Percentiles rank a stretch among this genome's conserved stretches.
Conservation (phyloP, 2,329 filamentous ascomycete species). For the Fusarium tjaetaba region DNA sequence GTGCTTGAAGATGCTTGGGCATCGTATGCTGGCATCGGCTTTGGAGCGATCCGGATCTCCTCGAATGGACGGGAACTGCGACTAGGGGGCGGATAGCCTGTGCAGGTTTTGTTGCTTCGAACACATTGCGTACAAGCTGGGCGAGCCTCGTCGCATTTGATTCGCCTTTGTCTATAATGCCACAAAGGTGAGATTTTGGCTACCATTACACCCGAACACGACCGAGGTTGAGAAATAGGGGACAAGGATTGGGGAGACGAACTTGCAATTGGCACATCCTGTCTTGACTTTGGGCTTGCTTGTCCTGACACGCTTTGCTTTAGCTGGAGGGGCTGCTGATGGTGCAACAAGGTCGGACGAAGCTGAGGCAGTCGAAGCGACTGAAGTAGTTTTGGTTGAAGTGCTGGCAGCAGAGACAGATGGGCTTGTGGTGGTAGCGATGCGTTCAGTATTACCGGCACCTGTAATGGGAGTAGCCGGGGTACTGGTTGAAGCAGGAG, state of each 20-base stretch:
- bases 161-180: constrained; percentile 63
- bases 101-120: constrained; percentile 66
- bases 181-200: constrained; percentile 34
- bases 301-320: constrained; percentile 57
- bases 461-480: constrained; percentile 24
- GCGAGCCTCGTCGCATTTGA: constrained; percentile 73
- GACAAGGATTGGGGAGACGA: constrained; percentile 47
- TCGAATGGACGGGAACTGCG: constrained; percentile 58
- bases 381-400: constrained; percentile 1
- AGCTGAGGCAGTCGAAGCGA: neutral
- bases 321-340: constrained; percentile 13
- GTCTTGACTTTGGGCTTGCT: constrained; percentile 73
- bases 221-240: neutral
- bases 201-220: constrained; percentile 10
- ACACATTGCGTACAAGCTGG: constrained; percentile 70
- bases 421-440: constrained; percentile 4
- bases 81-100: constrained; percentile 69
- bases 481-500: constrained; percentile 28
- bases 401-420: constrained; percentile 4
- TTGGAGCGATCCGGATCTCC: constrained; percentile 62
- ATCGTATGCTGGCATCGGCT: constrained; percentile 48
- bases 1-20: constrained; percentile 26
- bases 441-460: neutral
- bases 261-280: constrained; percentile 76
- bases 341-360: constrained; percentile 7